Evolutionary conservation across 1,284 basidiomycete species (phyloP).

Genomic region (Abortiporus biennis): DNA sequence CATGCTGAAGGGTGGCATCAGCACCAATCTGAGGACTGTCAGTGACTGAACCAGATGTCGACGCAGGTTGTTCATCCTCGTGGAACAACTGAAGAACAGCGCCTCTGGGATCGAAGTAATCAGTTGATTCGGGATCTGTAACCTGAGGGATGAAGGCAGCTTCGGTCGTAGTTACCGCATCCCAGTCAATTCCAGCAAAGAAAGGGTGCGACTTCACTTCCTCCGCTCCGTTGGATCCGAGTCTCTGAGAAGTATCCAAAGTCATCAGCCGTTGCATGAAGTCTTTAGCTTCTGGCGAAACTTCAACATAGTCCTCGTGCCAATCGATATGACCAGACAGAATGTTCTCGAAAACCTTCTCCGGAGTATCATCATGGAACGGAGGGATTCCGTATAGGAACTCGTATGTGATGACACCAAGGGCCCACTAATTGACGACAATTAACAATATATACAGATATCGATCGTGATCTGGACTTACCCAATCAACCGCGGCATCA

Average conservation of each 20-base stretch:
- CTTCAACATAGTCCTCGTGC: conserved; percentile 91
- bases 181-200: conserved; percentile 91
- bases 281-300: conserved; percentile 83
- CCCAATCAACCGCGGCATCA: conserved; percentile 97
- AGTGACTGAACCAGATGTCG: conserved; percentile 38
- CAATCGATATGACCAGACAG: conserved; percentile 94
- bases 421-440: conserved; percentile 70
- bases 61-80: conserved; percentile 52
- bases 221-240: conserved; percentile 85
- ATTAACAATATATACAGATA: conserved; percentile 12
- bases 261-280: conserved; percentile 90
- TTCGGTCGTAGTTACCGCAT: conserved; percentile 80
- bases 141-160: conserved; percentile 96
- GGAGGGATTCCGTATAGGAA: conserved; percentile 97
- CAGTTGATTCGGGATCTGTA: conserved; percentile 94
- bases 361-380: conserved; percentile 95
- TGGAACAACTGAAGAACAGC: conserved; percentile 86
- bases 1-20: conserved; percentile 32
- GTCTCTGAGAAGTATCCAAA: conserved; percentile 72
- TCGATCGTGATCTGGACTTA: too few species aligned
- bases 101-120: conserved; percentile 97
- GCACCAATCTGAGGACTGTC: conserved; percentile 37
- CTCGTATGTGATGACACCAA: conserved; percentile 98
- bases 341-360: conserved; percentile 98
- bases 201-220: conserved; percentile 94